Conservation (phyloP, 176 grass and related monocot genomes). For the Triticum timopheevii region DNA sequence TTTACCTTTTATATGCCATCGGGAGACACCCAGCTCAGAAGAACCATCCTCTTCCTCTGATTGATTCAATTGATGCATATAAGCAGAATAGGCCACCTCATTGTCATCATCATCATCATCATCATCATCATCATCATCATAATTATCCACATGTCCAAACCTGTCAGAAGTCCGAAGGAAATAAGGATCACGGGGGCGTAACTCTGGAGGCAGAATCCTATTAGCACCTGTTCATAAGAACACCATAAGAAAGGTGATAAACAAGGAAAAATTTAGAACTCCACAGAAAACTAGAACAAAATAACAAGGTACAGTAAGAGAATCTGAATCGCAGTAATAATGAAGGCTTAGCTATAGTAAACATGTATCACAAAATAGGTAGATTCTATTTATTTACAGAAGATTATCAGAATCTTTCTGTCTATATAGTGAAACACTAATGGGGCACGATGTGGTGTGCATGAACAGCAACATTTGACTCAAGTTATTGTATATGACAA, state of each 20-base stretch:
- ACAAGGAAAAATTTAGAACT: conserved; percentile 16
- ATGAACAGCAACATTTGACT: conserved; percentile 10
- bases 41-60: conserved; percentile 65
- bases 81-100: conserved; percentile 40
- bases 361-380: not conserved
- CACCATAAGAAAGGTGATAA: conserved; percentile 28
- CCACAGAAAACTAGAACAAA: conserved; percentile 22
- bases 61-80: conserved; percentile 44
- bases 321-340: conserved; percentile 4
- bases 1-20: conserved; percentile 97
- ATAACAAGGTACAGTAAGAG: conserved; percentile 7
- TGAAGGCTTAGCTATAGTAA: not conserved
- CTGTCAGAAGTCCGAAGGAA: conserved; percentile 48
- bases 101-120: conserved; percentile 19
- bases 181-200: conserved; percentile 42
- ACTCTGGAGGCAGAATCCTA: conserved; percentile 44
- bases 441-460: not conserved
- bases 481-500: not conserved
- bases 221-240: conserved; percentile 61
- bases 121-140: conserved; percentile 37
- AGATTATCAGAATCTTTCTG: not conserved
- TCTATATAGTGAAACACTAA: not conserved
- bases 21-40: conserved; percentile 71
- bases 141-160: conserved; percentile 53
- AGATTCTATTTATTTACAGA: not conserved